Evolutionary conservation across 139 green algal species (phyloP), one percentile per base, ranked within the genome.

Genomic region (Chlamydomonas sp.): DNA sequence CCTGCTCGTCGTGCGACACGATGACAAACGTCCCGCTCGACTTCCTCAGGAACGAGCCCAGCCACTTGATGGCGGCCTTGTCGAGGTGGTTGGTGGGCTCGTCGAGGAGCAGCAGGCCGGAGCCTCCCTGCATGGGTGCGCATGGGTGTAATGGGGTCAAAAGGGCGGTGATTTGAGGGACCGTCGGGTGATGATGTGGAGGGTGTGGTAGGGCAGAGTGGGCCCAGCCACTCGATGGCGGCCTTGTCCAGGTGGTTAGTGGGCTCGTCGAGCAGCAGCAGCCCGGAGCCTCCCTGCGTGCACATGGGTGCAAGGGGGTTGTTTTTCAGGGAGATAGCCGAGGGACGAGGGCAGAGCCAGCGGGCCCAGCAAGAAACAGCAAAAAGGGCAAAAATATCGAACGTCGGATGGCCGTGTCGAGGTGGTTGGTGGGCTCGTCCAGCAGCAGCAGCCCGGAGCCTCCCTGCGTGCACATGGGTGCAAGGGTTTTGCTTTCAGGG

Each of bases 71-170:
- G 3, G 75, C 79, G 6, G 76, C 67, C 22, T 59, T 69, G 73
- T 89, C 83, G 2, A 88, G 58, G 50, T 89, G 83, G 73, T 89
- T 89, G 48, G 81, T 90, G 33, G 84, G 84, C 73, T 90, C 84
- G 61, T 87, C 72, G 29, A 10, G 16, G 5, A 31, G 2, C 61
- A 36, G 34, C 5, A 20, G 4, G 4, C 35, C 13, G 50, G 22
- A 61, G 13, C 50, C 50, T 10, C 43, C 13, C 16, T 54, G 43
- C 16, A 16, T 54, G 16, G 43, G 43, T 54, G 43, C 43, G 10
- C 13, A 54, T 16, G 43, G n/a, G n/a, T n/a, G n/a, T n/a, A n/a
- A n/a, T n/a, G n/a, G n/a, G n/a, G n/a, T n/a, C n/a, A n/a, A n/a
- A n/a, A n/a, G n/a, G n/a, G n/a, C n/a, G n/a, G n/a, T n/a, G n/a